These are phyloP conservation scores for Coemansia sp. DNA, from an alignment of 192 early-diverging fungal genomes.

Conservation along the genomic window DNA sequence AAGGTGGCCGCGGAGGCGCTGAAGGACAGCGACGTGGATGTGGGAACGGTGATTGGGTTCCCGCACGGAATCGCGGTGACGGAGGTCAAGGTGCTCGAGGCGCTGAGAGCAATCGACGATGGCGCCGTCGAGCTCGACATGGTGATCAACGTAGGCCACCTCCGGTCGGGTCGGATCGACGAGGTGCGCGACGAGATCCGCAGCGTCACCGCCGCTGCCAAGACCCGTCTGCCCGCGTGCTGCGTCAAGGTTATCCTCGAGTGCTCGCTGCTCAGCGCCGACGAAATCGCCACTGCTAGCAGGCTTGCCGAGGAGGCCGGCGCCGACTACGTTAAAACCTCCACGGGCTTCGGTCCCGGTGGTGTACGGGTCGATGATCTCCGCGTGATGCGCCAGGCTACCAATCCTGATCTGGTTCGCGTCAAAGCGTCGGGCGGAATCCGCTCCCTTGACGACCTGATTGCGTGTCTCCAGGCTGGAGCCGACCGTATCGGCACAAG, in stretches of 20 bases:
- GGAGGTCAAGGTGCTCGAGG: constrained; percentile 58
- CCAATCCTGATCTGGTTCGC: constrained; percentile 31
- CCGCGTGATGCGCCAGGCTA: constrained; percentile 55
- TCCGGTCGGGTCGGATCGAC: constrained; percentile 50
- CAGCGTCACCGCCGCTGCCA: constrained; percentile 39
- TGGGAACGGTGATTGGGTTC: constrained; percentile 63
- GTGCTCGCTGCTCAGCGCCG: constrained; percentile 58
- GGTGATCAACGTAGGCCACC: constrained; percentile 60
- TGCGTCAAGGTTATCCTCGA: constrained; percentile 66
- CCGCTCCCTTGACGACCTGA: constrained; percentile 58
- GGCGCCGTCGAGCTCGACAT: constrained; percentile 64
- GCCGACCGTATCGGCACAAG: constrained; percentile 61
- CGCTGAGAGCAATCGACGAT: constrained; percentile 57
- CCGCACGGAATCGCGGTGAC: constrained; percentile 61
- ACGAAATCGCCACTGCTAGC: constrained; percentile 57
- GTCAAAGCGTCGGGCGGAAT: constrained; percentile 67
- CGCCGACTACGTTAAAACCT: constrained; percentile 66
- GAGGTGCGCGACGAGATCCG: constrained; percentile 54
- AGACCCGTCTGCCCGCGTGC: constrained; percentile 42
- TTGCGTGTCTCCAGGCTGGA: constrained; percentile 57
- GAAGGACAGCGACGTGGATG: constrained; percentile 50
- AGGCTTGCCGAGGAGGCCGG: constrained; percentile 50
- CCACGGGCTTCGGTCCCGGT: constrained; percentile 59
- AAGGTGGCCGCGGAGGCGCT: constrained; percentile 48
- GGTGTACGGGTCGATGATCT: constrained; percentile 58